Evolutionary conservation across 306 rosid species (phyloP), one percentile per base, ranked within the genome.

Genomic region (Fragaria vesca): DNA sequence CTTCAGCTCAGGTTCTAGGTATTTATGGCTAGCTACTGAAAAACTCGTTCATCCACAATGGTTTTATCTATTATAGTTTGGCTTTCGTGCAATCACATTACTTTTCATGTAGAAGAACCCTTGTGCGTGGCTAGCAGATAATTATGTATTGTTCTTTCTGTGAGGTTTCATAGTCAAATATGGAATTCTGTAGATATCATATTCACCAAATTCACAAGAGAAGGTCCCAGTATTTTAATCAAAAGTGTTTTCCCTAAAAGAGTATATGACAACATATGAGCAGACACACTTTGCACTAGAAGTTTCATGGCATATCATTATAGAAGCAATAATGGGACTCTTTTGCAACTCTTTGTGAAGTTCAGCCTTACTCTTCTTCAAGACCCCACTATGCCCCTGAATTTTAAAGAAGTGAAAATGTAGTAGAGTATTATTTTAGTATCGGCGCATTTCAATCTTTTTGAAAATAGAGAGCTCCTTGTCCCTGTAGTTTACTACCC

Each of bases 1-100:
- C 96, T 26, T 69, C 97, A 0, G 71, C 93, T 9, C 90, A 89
- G 81, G 98, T 90, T 88, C 81, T 94, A 52, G 98, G 98, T 94
- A 79, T 17, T 50, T 73, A 60, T 61, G 76, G 9, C 50, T 5
- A 24, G 21, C 77, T 47, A n/a, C 2, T 21, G 21, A 4, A 9
- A 66, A 4, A 13, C 13, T 45, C 5, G n/a, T 55, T 2, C 6
- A 45, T 54, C 32, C 71, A 36, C 32, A 16, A 26, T 46, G 57
- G 70, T 78, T 78, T 78, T 51, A 69, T 32, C 34, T 71, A 8
- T 52, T 30, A 28, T 69, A 34, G 38, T 20, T 32, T 75, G 30
- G 30, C n/a, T 52, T 63, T 24, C 4, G 34, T 40, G 36, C 24
- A n/a, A 36, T 57, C 63, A 21, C 63, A 52, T 69, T 9, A 9